Conservation (phyloP, 2,329 filamentous ascomycete genomes). For the Monilinia vaccinii-corymbosi region DNA sequence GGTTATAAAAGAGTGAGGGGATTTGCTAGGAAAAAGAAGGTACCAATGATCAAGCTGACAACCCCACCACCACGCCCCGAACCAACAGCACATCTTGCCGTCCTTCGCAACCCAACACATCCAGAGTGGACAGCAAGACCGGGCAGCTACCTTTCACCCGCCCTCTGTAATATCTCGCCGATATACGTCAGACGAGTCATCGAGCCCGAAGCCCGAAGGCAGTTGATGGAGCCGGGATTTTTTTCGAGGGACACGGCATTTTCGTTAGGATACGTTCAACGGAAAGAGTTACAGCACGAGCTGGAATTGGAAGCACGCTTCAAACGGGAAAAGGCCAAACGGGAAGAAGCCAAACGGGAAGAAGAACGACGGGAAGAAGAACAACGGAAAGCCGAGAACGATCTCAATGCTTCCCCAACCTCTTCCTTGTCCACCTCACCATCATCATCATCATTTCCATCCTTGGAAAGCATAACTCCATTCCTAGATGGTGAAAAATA, state of each 20-base stretch:
- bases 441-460: no score
- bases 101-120: background rate
- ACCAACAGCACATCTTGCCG: background rate
- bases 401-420: no score
- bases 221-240: fast-evolving
- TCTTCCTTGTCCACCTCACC: no score
- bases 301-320: no score
- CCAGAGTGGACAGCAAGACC: background rate
- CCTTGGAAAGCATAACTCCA: no score
- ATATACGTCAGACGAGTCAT: background rate
- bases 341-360: no score
- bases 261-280: background rate
- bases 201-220: background rate
- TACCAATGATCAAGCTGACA: background rate
- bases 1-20: background rate
- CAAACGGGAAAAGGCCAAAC: no score
- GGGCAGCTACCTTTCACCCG: background rate
- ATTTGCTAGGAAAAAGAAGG: fast-evolving
- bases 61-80: background rate
- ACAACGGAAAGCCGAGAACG: no score
- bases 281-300: background rate
- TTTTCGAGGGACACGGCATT: background rate
- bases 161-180: background rate
- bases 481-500: no score
- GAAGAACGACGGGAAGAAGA: no score